Base-by-base conservation (phyloP, 23 red algal species). In the Pyropia haitanensis region DNA sequence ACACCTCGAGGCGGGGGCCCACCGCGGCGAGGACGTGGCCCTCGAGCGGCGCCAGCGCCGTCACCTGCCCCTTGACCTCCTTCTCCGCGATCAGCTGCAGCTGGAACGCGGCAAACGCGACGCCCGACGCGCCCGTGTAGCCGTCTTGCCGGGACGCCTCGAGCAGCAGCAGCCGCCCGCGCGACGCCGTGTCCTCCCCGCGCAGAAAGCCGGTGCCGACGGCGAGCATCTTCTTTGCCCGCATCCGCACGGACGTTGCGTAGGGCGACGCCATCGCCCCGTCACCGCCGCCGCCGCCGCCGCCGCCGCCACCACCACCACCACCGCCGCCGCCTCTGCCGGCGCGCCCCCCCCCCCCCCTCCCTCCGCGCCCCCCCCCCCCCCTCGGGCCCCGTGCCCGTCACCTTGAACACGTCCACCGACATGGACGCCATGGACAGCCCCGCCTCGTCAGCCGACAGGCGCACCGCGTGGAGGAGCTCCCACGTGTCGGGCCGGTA, bases 61-160 rank as follows among this genome's bases (percentile, higher is more conserved):
- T 83, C n/a, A 97, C 93, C 39, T 77, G 82, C 23, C 85, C 75
- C 24, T 79, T 84, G 21, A 97, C 50, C 49, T 97, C 93, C 63
- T 85, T 90, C 60, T 88, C 93, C 31, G 93, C 84, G 24, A 97
- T 88, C 14, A 85, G 69, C 53, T 88, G 85, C 49, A 97, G 70
- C 58, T 97, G 93, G 62, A 89, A 90, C 13, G 84, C 67, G 9
- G 93, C 79, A 81, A 71, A 84, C 39, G 39, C 39, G 3, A 64
- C 80, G 26, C 68, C 73, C 17, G 68, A 70, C 22, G 48, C 66
- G 17, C 66, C 73, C 17, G 71, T 70, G 27, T 71, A 80, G 24
- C 56, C 70, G 23, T 96, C 82, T 73, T 90, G 85, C 56, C 87
- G 63, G 22, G 83, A 87, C 14, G 90, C 68, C 56, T 97, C 93